These are phyloP conservation scores for Paramecium sexaurelia DNA, from an alignment of 73 alveolate genomes.

Conservation along the genomic window DNA sequence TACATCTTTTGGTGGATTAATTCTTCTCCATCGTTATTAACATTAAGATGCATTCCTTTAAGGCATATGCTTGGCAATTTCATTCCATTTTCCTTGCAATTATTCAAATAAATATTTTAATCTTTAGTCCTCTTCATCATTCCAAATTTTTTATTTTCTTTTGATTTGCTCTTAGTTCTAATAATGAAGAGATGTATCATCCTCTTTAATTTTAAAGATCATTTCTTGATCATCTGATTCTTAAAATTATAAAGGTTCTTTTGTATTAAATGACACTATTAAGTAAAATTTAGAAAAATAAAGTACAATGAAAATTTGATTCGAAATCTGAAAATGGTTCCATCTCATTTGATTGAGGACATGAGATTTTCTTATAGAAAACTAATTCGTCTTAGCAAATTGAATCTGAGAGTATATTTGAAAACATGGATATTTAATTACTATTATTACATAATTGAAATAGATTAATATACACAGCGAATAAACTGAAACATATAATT, in stretches of 20 bases:
- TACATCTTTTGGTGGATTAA: constrained; percentile 54
- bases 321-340: constrained; percentile 10
- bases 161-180: background rate
- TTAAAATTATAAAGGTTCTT: background rate
- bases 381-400: background rate
- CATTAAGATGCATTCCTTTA: constrained; percentile 56
- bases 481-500: background rate
- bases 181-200: background rate
- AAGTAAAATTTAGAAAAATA: background rate
- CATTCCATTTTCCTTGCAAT: constrained; percentile 17
- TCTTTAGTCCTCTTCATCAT: background rate
- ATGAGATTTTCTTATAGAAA: background rate
- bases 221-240: background rate
- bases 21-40: constrained; percentile 58
- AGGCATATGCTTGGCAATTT: constrained; percentile 54
- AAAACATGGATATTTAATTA: background rate
- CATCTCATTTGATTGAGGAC: background rate
- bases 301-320: background rate
- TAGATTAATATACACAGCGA: background rate
- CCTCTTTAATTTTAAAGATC: background rate
- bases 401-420: background rate
- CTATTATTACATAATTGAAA: background rate
- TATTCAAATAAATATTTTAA: background rate
- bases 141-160: background rate
- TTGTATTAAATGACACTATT: background rate